Conservation (phyloP, 2,329 filamentous ascomycete species). For the Gnomoniopsis sp. region DNA sequence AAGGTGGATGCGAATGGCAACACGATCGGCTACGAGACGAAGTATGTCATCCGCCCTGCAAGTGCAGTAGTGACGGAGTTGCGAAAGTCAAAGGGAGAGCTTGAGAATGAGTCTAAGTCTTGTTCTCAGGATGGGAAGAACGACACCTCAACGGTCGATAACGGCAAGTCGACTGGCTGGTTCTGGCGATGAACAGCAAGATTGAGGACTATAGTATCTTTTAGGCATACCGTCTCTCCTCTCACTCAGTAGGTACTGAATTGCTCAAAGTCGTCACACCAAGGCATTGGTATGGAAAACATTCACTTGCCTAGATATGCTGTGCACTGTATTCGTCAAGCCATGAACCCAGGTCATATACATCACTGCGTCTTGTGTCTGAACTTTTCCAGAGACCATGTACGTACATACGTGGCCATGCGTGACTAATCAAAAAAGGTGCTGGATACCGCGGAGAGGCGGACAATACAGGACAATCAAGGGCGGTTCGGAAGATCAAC, state of each 20-base stretch:
- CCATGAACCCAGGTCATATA: no score
- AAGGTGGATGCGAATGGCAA: conserved; percentile 39
- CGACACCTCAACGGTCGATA: background rate
- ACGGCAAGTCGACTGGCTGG: conserved; percentile 14
- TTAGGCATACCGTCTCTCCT: background rate
- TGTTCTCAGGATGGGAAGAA: conserved; percentile 13
- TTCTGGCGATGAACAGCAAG: conserved; percentile 18
- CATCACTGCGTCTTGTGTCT: no score
- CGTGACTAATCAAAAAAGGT: no score
- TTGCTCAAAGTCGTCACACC: no score
- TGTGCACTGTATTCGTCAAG: no score
- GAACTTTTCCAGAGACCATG: no score
- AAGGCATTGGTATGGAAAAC: no score
- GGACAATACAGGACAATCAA: no score
- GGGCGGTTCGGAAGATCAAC: background rate
- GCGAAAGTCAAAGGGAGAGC: background rate
- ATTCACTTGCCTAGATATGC: no score
- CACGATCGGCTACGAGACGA: conserved; percentile 36
- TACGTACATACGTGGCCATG: background rate
- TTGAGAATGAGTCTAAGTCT: background rate
- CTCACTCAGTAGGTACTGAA: background rate
- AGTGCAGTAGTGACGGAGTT: background rate
- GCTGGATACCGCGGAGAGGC: background rate
- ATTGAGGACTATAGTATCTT: background rate
- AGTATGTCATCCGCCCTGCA: conserved; percentile 24